Conservation (phyloP, 2,329 filamentous ascomycete genomes). For the Pleurostoma richardsiae region DNA sequence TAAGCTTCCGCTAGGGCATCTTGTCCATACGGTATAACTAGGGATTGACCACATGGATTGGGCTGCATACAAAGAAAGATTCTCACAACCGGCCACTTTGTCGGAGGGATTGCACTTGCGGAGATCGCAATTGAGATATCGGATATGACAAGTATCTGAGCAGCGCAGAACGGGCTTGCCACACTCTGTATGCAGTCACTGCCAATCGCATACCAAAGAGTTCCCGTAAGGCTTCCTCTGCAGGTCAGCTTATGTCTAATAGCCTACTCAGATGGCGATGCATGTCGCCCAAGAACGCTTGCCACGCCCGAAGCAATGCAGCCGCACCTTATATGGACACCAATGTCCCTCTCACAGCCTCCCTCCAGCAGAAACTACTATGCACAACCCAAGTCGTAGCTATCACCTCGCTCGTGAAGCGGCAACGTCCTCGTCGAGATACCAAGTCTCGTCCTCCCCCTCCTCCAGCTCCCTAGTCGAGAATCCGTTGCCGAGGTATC, state of each 20-base stretch:
- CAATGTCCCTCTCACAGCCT: not conserved
- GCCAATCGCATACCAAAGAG: too few species aligned
- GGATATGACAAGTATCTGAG: too few species aligned
- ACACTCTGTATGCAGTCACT: too few species aligned
- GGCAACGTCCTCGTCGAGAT: constrained; percentile 24
- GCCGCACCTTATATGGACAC: not conserved
- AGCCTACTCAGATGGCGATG: not conserved
- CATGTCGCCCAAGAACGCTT: not conserved
- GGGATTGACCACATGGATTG: too few species aligned
- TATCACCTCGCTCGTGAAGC: constrained; percentile 4
- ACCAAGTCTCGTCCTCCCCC: constrained; percentile 33
- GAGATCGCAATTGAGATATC: too few species aligned
- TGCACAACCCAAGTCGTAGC: not conserved
- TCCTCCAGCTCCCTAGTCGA: constrained; percentile 37
- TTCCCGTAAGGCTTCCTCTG: too few species aligned
- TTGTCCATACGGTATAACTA: too few species aligned
- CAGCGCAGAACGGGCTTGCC: too few species aligned
- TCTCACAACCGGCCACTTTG: too few species aligned
- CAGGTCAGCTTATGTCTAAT: not conserved
- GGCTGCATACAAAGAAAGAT: too few species aligned
- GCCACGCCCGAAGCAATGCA: not conserved
- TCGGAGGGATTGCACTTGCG: too few species aligned
- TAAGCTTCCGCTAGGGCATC: too few species aligned
- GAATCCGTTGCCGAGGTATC: constrained; percentile 50
- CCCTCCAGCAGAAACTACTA: not conserved